Evolutionary conservation across 108 stramenopile genomes (phyloP).

Genomic region (Fistulifera solaris): DNA sequence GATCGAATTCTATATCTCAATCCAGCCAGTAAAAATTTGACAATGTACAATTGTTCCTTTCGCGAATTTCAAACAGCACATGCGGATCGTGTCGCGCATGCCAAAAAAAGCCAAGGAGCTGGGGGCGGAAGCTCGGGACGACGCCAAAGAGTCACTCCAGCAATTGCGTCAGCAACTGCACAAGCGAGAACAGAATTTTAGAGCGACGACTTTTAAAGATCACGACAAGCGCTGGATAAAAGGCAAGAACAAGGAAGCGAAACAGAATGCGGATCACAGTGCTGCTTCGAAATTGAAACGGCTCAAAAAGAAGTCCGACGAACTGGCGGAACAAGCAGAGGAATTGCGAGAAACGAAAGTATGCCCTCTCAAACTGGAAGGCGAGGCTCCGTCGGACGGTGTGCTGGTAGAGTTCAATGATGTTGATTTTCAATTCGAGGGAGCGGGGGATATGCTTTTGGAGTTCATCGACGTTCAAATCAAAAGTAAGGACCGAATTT

Average conservation of each 20-base stretch:
- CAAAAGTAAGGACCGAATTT: conserved; percentile 30
- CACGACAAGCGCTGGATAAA: conserved; percentile 36
- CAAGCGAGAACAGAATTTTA: conserved; percentile 30
- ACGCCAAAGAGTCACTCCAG: conserved; percentile 35
- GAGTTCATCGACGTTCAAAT: conserved; percentile 25
- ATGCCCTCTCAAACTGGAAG: conserved; percentile 10
- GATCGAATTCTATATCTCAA: conserved; percentile 49
- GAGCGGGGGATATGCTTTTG: conserved; percentile 15
- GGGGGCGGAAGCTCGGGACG: background rate
- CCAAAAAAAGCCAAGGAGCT: conserved; percentile 7
- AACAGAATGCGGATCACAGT: conserved; percentile 48
- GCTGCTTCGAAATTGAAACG: conserved; percentile 43
- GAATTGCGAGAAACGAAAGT: too few relatives aligned
- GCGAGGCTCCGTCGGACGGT: conserved; percentile 23
- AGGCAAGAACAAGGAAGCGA: conserved; percentile 55
- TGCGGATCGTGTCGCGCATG: background rate
- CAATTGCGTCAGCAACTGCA: conserved; percentile 18
- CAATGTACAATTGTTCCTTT: conserved; percentile 34
- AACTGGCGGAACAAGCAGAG: conserved; percentile 3
- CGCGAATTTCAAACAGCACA: conserved; percentile 7
- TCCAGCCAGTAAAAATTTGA: conserved; percentile 29
- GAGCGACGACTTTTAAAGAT: conserved; percentile 11
- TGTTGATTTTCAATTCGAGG: background rate
- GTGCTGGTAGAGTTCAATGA: conserved; percentile 29
- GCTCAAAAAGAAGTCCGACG: conserved; percentile 16